Base-by-base conservation (phyloP, 176 grass and related monocot species). In the Carex myosuroides region DNA sequence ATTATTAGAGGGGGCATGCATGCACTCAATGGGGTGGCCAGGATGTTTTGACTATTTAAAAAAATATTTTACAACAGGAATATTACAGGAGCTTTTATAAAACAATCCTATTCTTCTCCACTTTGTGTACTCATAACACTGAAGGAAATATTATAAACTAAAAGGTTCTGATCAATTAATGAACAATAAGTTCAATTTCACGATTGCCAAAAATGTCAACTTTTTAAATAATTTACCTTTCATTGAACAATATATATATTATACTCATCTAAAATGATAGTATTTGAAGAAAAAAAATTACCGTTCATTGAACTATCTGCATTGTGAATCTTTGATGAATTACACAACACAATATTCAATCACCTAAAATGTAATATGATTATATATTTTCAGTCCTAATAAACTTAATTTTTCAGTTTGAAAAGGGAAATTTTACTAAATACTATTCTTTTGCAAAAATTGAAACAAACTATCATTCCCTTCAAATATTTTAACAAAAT, bases 1-100 rank as follows among this genome's bases (percentile, higher is more conserved):
- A 83, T 83, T 46, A 81, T 81, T 83, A 83, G 62, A 83, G 80
- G 33, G 80, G 61, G 29, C 81, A 83, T 65, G 81, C 81, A 83
- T 83, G 80, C 60, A 82, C 80, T 66, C 37, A 82, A 82, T 82
- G 81, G 62, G 81, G 44, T 68, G 62, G 62, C 81, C 60, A 83
- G 69, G 68, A 83, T 44, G 62, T 83, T 57, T 83, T 83, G 42
- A 69, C 62, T 83, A 83, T 83, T 83, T 50, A 53, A 82, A 82
- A 32, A 81, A 55, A 35, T 64, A 48, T 64, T 26, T 44, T 64
- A 24, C 9, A 81, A 46, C 18, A 81, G 46, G 21, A 32, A 82
- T 48, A 64, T 68, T 29, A 52, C 44, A 66, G 44, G 58, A 68
- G 81, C 60, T 53, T 83, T 83, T 52, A 9, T 66, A 10, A 65